phyloP scores from a whole-genome alignment of 1,139 yeast species.

The Yarrowia galli region DNA sequence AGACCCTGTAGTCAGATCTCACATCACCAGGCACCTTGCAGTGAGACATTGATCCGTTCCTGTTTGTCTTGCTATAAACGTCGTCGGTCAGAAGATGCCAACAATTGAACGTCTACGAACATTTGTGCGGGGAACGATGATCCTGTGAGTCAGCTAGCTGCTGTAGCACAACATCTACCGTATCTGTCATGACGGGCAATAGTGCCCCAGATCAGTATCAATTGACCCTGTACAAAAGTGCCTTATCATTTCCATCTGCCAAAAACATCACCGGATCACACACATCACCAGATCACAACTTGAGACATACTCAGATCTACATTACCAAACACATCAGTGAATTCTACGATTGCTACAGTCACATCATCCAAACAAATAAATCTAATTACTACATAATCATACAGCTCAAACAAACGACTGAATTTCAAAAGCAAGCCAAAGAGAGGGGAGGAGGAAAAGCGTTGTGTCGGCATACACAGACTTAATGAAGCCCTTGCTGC shows the following conservation, averaged over 20 bases:
- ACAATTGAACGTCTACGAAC: constrained; percentile 5
- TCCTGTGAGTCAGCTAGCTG: too few species aligned
- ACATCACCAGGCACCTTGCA: background rate
- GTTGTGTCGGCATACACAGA: constrained; percentile 4
- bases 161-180: too few species aligned
- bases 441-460: constrained; percentile 13
- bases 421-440: constrained; percentile 9
- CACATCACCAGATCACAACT: too few species aligned
- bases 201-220: too few species aligned
- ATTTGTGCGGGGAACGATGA: background rate
- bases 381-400: constrained; percentile 35
- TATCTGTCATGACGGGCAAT: too few species aligned
- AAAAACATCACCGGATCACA: too few species aligned
- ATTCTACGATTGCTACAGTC: background rate
- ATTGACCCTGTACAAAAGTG: too few species aligned
- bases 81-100: too few species aligned
- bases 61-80: background rate
- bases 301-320: too few species aligned
- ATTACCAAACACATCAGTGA: too few species aligned
- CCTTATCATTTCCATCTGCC: too few species aligned
- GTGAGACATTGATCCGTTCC: background rate
- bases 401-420: constrained; percentile 27
- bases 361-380: constrained; percentile 36
- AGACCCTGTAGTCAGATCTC: too few species aligned
- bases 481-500: constrained; percentile 31